A percentile compares a stretch with the other conserved stretches of the same genome.
These are phyloP conservation scores for Hippophae rhamnoides DNA, from an alignment of 306 rosid genomes.

Conservation along the genomic window DNA sequence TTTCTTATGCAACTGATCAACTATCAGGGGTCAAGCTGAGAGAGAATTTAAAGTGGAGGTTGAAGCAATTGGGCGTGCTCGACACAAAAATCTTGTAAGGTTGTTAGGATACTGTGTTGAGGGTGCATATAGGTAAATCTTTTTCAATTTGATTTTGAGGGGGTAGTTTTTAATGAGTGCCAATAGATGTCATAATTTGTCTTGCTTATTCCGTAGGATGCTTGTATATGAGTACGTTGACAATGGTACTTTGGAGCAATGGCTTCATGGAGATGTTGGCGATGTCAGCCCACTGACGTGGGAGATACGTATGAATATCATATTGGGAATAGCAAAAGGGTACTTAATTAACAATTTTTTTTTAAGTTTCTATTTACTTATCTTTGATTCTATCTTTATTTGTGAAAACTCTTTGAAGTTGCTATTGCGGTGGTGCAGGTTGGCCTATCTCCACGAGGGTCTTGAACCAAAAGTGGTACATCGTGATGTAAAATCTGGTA, in stretches of 20 bases:
- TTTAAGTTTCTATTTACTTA: not conserved
- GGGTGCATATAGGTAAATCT: conserved; percentile 83
- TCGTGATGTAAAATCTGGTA: conserved; percentile 91
- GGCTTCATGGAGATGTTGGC: conserved; percentile 97
- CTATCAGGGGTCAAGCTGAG: conserved; percentile 91
- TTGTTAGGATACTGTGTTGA: conserved; percentile 97
- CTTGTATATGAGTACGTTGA: conserved; percentile 93
- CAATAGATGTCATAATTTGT: conserved; percentile 13
- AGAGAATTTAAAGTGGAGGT: conserved; percentile 93
- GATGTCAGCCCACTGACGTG: conserved; percentile 77
- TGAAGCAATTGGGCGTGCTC: conserved; percentile 88
- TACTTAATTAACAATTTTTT: conserved; percentile 12
- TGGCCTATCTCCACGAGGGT: conserved; percentile 99
- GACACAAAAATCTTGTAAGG: conserved; percentile 96
- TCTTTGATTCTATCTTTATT: conserved; percentile 4
- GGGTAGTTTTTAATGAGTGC: conserved; percentile 3
- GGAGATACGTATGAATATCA: conserved; percentile 77
- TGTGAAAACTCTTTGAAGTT: conserved; percentile 17
- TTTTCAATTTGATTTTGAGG: conserved; percentile 8
- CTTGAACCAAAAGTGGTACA: conserved; percentile 99
- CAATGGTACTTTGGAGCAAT: conserved; percentile 90
- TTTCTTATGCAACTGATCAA: conserved; percentile 9
- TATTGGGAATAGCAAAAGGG: conserved; percentile 96
- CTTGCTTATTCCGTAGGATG: conserved; percentile 51
- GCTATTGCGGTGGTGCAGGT: conserved; percentile 34